Conservation (phyloP, 1,139 yeast genomes). For the Scheffersomyces illinoinensis region DNA sequence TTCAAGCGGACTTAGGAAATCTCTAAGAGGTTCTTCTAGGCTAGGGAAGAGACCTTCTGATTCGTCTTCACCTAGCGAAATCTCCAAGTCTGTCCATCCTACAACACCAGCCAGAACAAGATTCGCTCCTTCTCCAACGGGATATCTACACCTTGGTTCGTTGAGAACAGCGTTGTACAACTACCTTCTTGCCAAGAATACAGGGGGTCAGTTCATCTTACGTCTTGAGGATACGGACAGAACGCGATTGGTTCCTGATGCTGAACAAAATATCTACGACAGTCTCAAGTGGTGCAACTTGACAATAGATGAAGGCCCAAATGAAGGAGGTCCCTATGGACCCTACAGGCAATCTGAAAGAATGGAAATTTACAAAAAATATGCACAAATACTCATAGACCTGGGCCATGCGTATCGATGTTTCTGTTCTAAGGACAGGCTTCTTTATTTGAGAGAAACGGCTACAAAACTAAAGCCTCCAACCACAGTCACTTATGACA, state of each 20-base stretch:
- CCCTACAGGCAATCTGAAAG: slow-evolving; percentile 89
- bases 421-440: slow-evolving; percentile 80
- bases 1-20: not conserved
- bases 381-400: slow-evolving; percentile 57
- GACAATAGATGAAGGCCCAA: slow-evolving; percentile 80
- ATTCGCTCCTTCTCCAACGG: slow-evolving; percentile 99
- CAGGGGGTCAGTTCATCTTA: slow-evolving; percentile 78
- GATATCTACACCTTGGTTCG: slow-evolving; percentile 88
- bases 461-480: slow-evolving; percentile 82
- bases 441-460: slow-evolving; percentile 63
- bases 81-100: slow-evolving; percentile 40
- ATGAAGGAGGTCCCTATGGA: slow-evolving; percentile 61
- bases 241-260: slow-evolving; percentile 72
- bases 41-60: slow-evolving; percentile 1
- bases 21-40: not conserved
- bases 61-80: not conserved
- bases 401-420: slow-evolving; percentile 82
- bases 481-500: slow-evolving; percentile 87
- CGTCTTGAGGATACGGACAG: slow-evolving; percentile 93
- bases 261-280: slow-evolving; percentile 78
- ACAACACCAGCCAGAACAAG: slow-evolving; percentile 74
- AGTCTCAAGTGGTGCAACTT: slow-evolving; percentile 79
- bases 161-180: slow-evolving; percentile 91
- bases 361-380: slow-evolving; percentile 57
- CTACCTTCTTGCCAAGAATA: slow-evolving; percentile 74